phyloP scores from a whole-genome alignment of 2,329 filamentous ascomycete genomes.

The Cladosporium sp. region DNA sequence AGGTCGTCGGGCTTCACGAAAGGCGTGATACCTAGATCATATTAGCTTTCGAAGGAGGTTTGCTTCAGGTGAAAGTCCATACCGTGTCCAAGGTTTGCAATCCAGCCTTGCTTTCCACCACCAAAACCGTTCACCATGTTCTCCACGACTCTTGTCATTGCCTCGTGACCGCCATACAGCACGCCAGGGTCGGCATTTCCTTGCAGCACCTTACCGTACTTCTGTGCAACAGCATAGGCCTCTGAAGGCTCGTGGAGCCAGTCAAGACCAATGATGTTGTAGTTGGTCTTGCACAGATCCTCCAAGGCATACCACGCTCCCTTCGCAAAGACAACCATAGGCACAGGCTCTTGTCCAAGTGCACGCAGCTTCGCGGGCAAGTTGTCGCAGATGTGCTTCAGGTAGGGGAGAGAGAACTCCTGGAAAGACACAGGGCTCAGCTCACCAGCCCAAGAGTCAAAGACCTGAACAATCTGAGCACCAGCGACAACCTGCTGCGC shows the following conservation, averaged over 20 bases:
- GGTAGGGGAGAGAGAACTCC: constrained; percentile 79
- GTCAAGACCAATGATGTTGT: constrained; percentile 90
- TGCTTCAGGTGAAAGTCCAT: constrained; percentile 31
- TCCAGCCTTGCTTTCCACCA: constrained; percentile 86
- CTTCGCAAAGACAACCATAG: constrained; percentile 98
- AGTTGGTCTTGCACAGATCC: constrained; percentile 79
- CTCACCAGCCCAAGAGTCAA: constrained; percentile 97
- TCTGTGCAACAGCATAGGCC: constrained; percentile 69
- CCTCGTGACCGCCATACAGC: constrained; percentile 76
- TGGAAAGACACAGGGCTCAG: constrained; percentile 80
- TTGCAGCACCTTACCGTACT: constrained; percentile 75
- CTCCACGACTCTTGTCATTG: constrained; percentile 78
- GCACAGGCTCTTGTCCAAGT: constrained; percentile 73
- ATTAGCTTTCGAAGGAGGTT: constrained; percentile 15
- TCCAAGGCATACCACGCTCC: constrained; percentile 95
- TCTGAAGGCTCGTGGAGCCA: constrained; percentile 89
- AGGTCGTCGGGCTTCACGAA: constrained; percentile 91
- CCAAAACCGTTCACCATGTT: constrained; percentile 84
- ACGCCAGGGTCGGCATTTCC: constrained; percentile 95
- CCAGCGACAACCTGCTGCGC: constrained; percentile 89
- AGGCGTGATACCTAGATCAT: constrained; percentile 73
- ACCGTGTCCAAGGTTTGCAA: constrained; percentile 95
- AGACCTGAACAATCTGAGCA: constrained; percentile 93
- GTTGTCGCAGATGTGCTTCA: constrained; percentile 76
- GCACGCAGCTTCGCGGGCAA: constrained; percentile 71